Evolutionary conservation across 345 rosid genomes (phyloP).

Genomic region (Camelina laxa): DNA sequence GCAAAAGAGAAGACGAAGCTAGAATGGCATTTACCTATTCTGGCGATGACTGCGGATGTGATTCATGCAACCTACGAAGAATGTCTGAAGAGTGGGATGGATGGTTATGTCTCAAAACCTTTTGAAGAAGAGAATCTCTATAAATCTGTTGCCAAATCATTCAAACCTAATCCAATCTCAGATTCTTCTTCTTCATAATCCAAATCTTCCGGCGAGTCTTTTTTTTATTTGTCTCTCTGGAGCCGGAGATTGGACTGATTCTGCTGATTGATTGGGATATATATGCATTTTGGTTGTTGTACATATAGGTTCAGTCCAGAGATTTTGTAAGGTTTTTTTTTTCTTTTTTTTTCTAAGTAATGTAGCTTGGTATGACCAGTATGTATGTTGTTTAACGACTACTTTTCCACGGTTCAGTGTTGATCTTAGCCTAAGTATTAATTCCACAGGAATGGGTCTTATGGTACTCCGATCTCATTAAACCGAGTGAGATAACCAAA

Average conservation of each 20-base stretch:
- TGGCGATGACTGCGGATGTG: constrained; percentile 99
- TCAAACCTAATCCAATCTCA: constrained; percentile 55
- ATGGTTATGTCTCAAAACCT: constrained; percentile 94
- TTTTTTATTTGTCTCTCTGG: not conserved
- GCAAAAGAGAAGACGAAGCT: constrained; percentile 59
- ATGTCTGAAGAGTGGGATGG: constrained; percentile 93
- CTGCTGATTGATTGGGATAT: constrained; percentile 1
- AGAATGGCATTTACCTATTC: constrained; percentile 77
- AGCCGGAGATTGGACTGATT: not conserved
- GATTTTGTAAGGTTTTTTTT: not conserved
- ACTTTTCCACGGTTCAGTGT: not conserved
- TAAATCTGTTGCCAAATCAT: constrained; percentile 84
- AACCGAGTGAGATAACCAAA: not conserved
- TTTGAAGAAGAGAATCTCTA: constrained; percentile 94
- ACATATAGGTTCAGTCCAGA: not conserved
- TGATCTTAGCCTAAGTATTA: constrained; percentile 2
- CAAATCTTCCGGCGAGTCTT: constrained; percentile 11
- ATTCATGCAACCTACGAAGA: constrained; percentile 88
- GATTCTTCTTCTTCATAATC: constrained; percentile 40
- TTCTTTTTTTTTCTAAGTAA: not conserved
- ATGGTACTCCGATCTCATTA: too few relatives aligned
- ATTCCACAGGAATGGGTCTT: not conserved
- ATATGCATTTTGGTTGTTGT: constrained; percentile 2
- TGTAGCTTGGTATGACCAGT: not conserved
- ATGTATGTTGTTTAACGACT: not conserved